Evolutionary conservation across 1,139 yeast genomes (phyloP), one percentile per base, ranked within the genome.

Genomic region (Candida smagusa): DNA sequence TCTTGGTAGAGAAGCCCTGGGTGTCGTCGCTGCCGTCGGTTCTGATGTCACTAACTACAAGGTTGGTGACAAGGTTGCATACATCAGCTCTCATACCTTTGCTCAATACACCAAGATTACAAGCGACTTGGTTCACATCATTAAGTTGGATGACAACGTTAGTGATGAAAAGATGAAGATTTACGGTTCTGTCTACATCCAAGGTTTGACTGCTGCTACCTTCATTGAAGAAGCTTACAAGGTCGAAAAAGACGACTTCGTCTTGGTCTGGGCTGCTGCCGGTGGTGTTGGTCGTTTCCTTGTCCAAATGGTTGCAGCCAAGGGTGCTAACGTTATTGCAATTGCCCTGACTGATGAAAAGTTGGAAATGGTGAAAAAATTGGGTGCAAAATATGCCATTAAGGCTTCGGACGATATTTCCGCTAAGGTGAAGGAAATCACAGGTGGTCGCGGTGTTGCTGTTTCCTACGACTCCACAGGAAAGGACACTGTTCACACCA

Each of bases 251-350:
- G 89, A 78, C 36, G 96, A 90, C 44, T 73, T 60, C 47, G 74
- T 84, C 30, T 68, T 89, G 37, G 81, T 87, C 26, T 88, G 89
- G 70, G 97, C 97, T 2, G 96, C 96, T 12, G 96, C 96, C 7
- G 97, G 97, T 35, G 96, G 97, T 40, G 92, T 86, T 36, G 97
- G 97, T 2, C 71, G 77, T 37, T 49, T 86, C n/a, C 60, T 87
- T 38, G 70, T 72, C 32, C 96, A 88, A 60, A 63, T 88, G 59
- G 64, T 81, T 37, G 56, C 71, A 25, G 61, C 60, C 22, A 67
- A 66, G 36, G 95, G 95, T 21, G 96, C 88, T 3, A 80, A 77
- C 44, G 90, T 81, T 34, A 88, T 90, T 62, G 96, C 94, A 2
- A 69, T 86, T 30, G 92, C 95, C 3, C 86, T 96, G 1, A 70